Evolutionary conservation across 805 yeast species (phyloP).

Genomic region (Suhomyces sp.): DNA sequence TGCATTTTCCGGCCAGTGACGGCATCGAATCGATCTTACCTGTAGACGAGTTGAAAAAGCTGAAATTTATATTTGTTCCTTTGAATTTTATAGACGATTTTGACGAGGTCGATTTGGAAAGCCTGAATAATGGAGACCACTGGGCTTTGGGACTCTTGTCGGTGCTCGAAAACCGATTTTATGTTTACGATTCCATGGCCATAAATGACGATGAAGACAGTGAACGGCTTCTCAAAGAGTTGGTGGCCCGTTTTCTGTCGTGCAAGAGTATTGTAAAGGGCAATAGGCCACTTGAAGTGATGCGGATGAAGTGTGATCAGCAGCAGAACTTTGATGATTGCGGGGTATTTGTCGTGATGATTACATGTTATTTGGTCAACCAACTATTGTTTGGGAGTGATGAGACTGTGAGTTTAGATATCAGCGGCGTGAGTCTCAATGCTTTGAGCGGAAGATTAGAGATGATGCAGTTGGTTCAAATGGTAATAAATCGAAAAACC

Average conservation of each 20-base stretch:
- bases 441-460: conserved; percentile 48
- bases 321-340: conserved; percentile 67
- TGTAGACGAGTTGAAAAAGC: conserved; percentile 27
- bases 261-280: conserved; percentile 22
- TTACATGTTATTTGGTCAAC: conserved; percentile 23
- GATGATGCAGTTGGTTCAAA: conserved; percentile 23
- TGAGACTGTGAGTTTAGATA: conserved; percentile 33
- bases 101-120: conserved; percentile 43
- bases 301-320: conserved; percentile 48
- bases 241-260: conserved; percentile 21
- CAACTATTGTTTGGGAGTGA: conserved; percentile 8
- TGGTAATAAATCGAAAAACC: not conserved
- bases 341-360: conserved; percentile 47
- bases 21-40: conserved; percentile 33
- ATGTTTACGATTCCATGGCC: conserved; percentile 59
- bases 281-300: conserved; percentile 22
- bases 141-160: conserved; percentile 67
- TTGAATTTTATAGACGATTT: conserved; percentile 55
- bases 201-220: conserved; percentile 10
- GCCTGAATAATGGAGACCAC: conserved; percentile 67
- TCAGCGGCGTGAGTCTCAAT: conserved; percentile 42
- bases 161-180: conserved; percentile 45
- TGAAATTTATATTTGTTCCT: conserved; percentile 60
- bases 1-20: conserved; percentile 46
- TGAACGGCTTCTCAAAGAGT: conserved; percentile 25